Conservation (phyloP, 208 protist genomes). For the Trypanosoma theileri region DNA sequence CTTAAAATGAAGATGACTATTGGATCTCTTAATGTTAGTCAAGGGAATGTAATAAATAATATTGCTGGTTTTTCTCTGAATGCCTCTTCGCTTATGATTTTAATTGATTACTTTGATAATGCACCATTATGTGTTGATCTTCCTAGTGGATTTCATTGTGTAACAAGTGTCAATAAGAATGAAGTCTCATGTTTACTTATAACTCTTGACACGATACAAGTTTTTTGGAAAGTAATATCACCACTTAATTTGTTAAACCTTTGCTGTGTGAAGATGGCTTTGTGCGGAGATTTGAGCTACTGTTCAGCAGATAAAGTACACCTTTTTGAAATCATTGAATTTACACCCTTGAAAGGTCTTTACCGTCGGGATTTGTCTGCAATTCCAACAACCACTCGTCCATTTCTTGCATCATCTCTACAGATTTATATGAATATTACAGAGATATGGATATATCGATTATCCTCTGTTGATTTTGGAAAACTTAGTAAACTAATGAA, state of each 20-base stretch:
- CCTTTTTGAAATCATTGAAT: conserved; percentile 23
- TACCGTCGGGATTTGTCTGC: conserved; percentile 15
- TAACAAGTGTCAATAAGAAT: neutral
- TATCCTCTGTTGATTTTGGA: conserved; percentile 24
- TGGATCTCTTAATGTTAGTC: conserved; percentile 1
- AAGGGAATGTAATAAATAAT: neutral
- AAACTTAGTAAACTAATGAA: conserved; percentile 15
- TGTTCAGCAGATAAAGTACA: conserved; percentile 18
- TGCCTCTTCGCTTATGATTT: conserved; percentile 12
- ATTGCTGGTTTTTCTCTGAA: neutral
- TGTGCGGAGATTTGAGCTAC: conserved; percentile 4
- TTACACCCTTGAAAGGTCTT: conserved; percentile 23
- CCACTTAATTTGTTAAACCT: neutral
- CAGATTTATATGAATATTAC: conserved; percentile 33
- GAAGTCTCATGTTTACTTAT: neutral
- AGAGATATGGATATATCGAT: conserved; percentile 25
- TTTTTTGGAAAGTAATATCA: neutral
- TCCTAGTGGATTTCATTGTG: conserved; percentile 1
- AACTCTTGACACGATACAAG: neutral
- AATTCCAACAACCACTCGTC: conserved; percentile 26
- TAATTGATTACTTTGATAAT: conserved; percentile 7
- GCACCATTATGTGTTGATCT: neutral
- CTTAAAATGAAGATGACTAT: conserved; percentile 13
- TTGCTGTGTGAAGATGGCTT: neutral
- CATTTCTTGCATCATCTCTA: conserved; percentile 50